Evolutionary conservation across 2,329 filamentous ascomycete genomes (phyloP).

Genomic region (Alternaria triticina): DNA sequence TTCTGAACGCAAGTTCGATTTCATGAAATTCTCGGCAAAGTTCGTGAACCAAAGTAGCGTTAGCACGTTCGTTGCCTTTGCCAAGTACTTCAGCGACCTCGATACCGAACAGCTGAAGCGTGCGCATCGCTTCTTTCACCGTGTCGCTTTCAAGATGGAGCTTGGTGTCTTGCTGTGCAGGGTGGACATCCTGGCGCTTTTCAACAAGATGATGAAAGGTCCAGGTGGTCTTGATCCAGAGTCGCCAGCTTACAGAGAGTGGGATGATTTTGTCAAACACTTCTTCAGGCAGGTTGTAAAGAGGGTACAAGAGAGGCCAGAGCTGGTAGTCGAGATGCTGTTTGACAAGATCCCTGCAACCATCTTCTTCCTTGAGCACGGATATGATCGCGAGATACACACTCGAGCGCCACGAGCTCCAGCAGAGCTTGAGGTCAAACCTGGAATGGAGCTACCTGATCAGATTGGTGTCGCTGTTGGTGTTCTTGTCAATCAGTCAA

Average conservation of each 20-base stretch:
- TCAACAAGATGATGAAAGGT: slow-evolving; percentile 92
- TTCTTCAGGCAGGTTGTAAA: slow-evolving; percentile 81
- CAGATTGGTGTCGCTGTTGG: slow-evolving; percentile 83
- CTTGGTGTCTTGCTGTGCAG: slow-evolving; percentile 87
- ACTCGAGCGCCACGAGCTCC: slow-evolving; percentile 71
- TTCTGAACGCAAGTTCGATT: slow-evolving; percentile 92
- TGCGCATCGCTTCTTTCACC: slow-evolving; percentile 91
- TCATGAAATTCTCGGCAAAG: slow-evolving; percentile 78
- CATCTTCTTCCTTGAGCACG: slow-evolving; percentile 87
- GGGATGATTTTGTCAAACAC: slow-evolving; percentile 87
- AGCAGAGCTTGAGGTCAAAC: slow-evolving; percentile 82
- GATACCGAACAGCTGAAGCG: slow-evolving; percentile 83
- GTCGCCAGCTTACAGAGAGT: slow-evolving; percentile 77
- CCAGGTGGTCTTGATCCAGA: slow-evolving; percentile 74
- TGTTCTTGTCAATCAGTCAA: slow-evolving; percentile 78
- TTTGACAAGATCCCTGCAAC: slow-evolving; percentile 91
- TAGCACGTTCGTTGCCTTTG: slow-evolving; percentile 85
- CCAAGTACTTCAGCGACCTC: slow-evolving; percentile 81
- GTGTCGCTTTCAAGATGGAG: slow-evolving; percentile 93
- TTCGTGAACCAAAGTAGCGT: slow-evolving; percentile 86
- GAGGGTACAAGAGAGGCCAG: slow-evolving; percentile 84
- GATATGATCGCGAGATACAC: slow-evolving; percentile 79
- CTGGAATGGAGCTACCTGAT: slow-evolving; percentile 66
- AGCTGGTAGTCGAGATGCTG: slow-evolving; percentile 86
- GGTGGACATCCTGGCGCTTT: slow-evolving; percentile 85